Evolutionary conservation across 768 basidiomycete genomes (phyloP), one percentile per base, ranked within the genome.

Genomic region (Suillus sp.): DNA sequence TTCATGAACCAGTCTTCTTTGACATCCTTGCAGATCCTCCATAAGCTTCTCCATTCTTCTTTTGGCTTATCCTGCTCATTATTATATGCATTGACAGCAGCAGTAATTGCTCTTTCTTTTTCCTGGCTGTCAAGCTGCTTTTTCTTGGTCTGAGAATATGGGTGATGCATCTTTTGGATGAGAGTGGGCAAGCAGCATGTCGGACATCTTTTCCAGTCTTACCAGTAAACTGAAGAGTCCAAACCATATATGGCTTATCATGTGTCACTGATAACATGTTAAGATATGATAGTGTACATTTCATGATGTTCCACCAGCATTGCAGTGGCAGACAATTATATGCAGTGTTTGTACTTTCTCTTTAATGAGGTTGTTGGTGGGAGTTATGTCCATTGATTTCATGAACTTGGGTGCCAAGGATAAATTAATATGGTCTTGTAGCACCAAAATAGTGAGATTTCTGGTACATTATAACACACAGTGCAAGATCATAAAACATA

Each of bases 11-110:
- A 42, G 6, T 30, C 25, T 6, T 45, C 56, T 58, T 66, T 45
- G 35, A 72, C 22, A 50, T 68, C 53, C 30, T 42, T 42, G 51
- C 66, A 69, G 45, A 70, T 65, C 8, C 53, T 40, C 42, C 63
- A 27, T 61, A 64, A 14, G 40, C 50, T 22, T 42, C 38, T 35
- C 13, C 25, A 48, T 25, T 51, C 38, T 47, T 47, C 22, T 47
- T 47, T 47, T 42, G 25, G 37, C 60, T 64, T 64, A 25, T 43
- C 40, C 16, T 63, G 43, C 32, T 64, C 50, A 40, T 20, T 20
- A 2, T 48, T 22, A 34, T 63, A 55, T 34, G 34, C 45, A 22
- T 32, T 30, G 32, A 64, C 43, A 35, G 62, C 62, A 43, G 20
- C 42, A 43, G 42, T 43, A 8, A 43, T 43, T 43, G 42, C 42